Evolutionary conservation across 2,329 filamentous ascomycete species (phyloP), one percentile per base, ranked within the genome.

Genomic region (Scopulariopsis brevicaulis): DNA sequence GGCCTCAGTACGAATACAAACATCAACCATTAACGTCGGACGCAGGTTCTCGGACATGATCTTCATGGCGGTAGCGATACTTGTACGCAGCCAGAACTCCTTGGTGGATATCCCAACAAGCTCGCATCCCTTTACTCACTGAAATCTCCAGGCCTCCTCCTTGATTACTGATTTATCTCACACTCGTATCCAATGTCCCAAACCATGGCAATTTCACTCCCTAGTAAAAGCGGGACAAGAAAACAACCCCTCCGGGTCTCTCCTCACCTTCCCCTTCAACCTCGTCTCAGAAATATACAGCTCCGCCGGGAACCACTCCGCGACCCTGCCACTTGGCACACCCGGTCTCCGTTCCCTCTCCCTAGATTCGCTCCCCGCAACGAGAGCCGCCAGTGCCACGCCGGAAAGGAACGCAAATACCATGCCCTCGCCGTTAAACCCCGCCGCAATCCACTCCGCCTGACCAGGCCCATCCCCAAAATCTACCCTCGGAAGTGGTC

Each of bases 381-480:
- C 65, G 75, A 78, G 78, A 3, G 75, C 61, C 0, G 69, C 77
- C 56, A 78, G 50, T 0, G 77, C 78, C 12, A 70, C 72, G 0
- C 77, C 78, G 52, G 72, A 77, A 15, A 79, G 70, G 77, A 78
- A 81, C 2, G 77, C 74, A 70, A 73, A 77, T 2, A 76, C 74
- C 77, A 81, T 80, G 4, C 79, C 79, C 51, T 80, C 74, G 15
- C 78, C 78, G 51, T 68, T 73, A 63, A 75, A 81, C 1, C 77
- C 79, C 1, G 75, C 77, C 1, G 74, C 70, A n/a, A 80, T 70
- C 77, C 77, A 82, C 63, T 81, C 77, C 1, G 74, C 73, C 0
- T 66, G 61, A 0, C 54, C 46, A 24, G 40, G 15, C 18, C n/a
- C 40, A 7, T 50, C 22, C n/a, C 20, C 20, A 18, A 14, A 2